phyloP scores from a whole-genome alignment of 257 asterid genomes.

The Leonotis leonurus region DNA sequence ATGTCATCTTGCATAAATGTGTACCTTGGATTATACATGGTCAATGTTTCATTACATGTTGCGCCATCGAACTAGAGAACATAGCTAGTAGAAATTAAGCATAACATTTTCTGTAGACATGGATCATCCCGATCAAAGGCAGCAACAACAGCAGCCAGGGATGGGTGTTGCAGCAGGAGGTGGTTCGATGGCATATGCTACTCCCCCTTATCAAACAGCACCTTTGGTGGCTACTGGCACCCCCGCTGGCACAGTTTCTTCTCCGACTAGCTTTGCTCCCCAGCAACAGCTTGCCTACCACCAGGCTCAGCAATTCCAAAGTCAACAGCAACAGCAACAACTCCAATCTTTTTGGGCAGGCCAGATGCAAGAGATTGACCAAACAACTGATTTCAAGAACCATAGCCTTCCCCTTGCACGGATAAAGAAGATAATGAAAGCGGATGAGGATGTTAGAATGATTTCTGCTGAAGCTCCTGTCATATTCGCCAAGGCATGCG shows the following conservation, averaged over 20 bases:
- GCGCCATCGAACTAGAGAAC: conserved; percentile 17
- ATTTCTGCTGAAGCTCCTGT: too few species aligned
- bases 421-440: conserved; percentile 64
- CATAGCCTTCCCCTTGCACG: conserved; percentile 67
- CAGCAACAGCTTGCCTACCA: conserved; percentile 41
- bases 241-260: conserved; percentile 34
- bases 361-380: conserved; percentile 47
- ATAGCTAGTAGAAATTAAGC: not conserved
- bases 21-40: not conserved
- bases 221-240: conserved; percentile 34
- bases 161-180: conserved; percentile 23
- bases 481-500: conserved; percentile 61
- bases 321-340: conserved; percentile 44
- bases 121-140: conserved; percentile 43
- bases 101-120: conserved; percentile 12
- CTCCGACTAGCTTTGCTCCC: conserved; percentile 30
- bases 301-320: conserved; percentile 40
- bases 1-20: too few species aligned
- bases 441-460: conserved; percentile 67
- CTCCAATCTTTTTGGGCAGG: conserved; percentile 50
- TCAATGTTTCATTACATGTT: not conserved
- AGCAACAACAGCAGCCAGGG: conserved; percentile 25
- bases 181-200: conserved; percentile 22
- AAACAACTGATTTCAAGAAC: conserved; percentile 49
- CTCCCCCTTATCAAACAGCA: conserved; percentile 29